Evolutionary conservation across 768 basidiomycete species (phyloP), one percentile per base, ranked within the genome.

Genomic region (Holtermannia corniformis): DNA sequence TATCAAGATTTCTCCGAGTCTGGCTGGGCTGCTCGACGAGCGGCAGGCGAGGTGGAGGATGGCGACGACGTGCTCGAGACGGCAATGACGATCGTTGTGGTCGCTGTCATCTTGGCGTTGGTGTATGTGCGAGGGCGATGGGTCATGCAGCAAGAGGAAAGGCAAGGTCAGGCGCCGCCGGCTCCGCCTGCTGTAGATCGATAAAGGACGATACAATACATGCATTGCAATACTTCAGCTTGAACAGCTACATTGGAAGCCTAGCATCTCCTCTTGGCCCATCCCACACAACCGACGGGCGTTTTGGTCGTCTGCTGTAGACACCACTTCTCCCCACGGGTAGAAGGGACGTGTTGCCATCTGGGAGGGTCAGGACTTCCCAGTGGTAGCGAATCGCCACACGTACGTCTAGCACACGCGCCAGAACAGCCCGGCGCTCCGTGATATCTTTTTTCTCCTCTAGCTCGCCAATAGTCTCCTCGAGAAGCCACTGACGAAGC

Each of bases 161-260:
- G 51, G 32, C 20, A 27, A 23, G 10, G 10, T 37, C 32, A 37
- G 32, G 32, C 32, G 7, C 32, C 7, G 32, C 10, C 32, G 7
- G 10, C 32, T 7, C 32, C 32, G 7, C n/a, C n/a, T n/a, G 10
- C 32, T 7, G 32, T 37, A 16, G 32, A 7, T 37, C 7, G 32
- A 37, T 37, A 16, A 37, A 16, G 32, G 16, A 7, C 7, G 32
- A 37, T 37, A 16, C n/a, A 37, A 37, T 37, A 16, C 32, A 37
- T 37, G 32, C 32, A 37, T 7, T 37, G 32, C 16, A 16, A 37
- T 37, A 37, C 32, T 25, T 56, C 52, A 68, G 52, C 87, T 90
- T 20, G 88, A 91, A 66, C 90, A 92, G 60, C 87, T 90, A 70
- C 90, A 95, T 70, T 92, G 89, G 74, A 92, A 91, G 1, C 90